Evolutionary conservation across 768 basidiomycete species (phyloP), one percentile per base, ranked within the genome.

Genomic region (Boletus bicolor): DNA sequence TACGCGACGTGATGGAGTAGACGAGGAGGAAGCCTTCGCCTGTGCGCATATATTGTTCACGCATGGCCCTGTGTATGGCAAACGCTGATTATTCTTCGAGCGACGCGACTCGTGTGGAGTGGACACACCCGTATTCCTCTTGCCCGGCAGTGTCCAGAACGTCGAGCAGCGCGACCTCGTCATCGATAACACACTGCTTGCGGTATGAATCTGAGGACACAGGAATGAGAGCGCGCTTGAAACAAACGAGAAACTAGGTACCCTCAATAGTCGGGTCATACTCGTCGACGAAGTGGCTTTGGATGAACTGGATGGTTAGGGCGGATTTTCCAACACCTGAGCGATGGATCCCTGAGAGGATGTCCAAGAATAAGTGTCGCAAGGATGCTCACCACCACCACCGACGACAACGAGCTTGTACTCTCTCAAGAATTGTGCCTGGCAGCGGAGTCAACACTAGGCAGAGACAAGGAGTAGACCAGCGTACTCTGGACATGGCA

Each of bases 381-480:
- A 76, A 75, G 9, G 41, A 60, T 51, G 72, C 82, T 67, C 51
- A 89, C 94, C 95, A 83, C 95, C 96, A 69, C 96, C 96, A 47
- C 96, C 96, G 58, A 98, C 96, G 60, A 98, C 96, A 61, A 98
- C 96, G 56, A 98, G 86, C 79, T 98, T 98, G 78, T 98, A 98
- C 72, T 98, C 96, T 66, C 95, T 80, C 73, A 98, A 77, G 79
- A 93, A 93, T 69, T 89, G 87, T 60, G 91, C 89, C 87, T 92
- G 56, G 24, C 35, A 37, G 46, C 1, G 30, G 43, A 1, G 54
- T 62, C 48, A 72, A 24, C 14, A 9, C 4, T 2, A 4, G 34
- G 19, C 14, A 1, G 24, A 7, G 0, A 35, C 21, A 28, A 21
- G 26, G 44, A 24, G 19, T 5, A 28, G 5, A 17, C 14, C 3